Evolutionary conservation across 208 protist species (phyloP).

Genomic region (Novymonas esmeraldas): DNA sequence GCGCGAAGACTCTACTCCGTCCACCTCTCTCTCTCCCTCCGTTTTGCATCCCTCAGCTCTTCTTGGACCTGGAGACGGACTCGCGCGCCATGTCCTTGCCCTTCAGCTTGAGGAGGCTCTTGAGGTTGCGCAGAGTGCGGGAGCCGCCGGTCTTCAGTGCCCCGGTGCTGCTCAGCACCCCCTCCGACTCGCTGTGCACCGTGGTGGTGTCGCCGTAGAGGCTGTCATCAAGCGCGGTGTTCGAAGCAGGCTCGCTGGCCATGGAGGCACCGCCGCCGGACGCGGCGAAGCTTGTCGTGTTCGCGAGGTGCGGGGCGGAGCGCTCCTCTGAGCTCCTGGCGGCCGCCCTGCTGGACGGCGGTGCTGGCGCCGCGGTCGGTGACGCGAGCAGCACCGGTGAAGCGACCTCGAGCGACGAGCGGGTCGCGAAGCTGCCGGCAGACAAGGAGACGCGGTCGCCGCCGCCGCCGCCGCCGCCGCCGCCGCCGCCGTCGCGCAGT

Average conservation of each 20-base stretch:
- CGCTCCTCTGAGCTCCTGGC: neutral
- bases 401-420: neutral
- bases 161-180: constrained; percentile 1
- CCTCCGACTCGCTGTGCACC: constrained; percentile 14
- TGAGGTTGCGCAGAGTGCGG: constrained; percentile 24
- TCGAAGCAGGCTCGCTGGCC: neutral
- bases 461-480: neutral
- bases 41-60: neutral
- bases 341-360: neutral
- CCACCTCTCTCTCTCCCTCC: constrained; percentile 2
- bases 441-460: too few species aligned
- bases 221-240: neutral
- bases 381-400: too few species aligned
- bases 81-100: constrained; percentile 47
- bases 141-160: neutral
- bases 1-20: too few species aligned
- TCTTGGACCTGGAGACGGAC: constrained; percentile 33
- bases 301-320: too few species aligned
- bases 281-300: too few species aligned
- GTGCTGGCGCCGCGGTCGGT: too few species aligned
- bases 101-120: constrained; percentile 41
- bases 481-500: neutral
- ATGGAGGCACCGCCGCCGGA: neutral
- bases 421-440: too few species aligned
- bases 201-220: neutral